Evolutionary conservation across 2,329 filamentous ascomycete genomes (phyloP), one percentile per base, ranked within the genome.

Genomic region (Colletotrichum chlorophyti): DNA sequence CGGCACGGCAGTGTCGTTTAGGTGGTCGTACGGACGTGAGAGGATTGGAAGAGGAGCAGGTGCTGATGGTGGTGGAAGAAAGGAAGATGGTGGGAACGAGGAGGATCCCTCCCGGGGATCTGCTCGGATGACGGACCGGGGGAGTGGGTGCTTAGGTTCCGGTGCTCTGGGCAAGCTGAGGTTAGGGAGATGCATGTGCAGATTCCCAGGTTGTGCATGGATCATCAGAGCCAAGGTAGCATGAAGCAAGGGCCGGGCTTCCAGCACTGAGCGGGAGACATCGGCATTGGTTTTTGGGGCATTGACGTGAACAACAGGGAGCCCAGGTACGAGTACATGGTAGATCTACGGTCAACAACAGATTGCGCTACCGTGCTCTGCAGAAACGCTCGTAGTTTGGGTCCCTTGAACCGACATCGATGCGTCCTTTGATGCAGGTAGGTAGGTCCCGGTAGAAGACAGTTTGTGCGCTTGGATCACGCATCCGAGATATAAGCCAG

Each of bases 141-240:
- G 32, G 10, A 15, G 23, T 27, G 5, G 6, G 19, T 4, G 45
- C 10, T 15, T 21, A 27, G n/a, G n/a, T 10, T 32, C 14, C 19
- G 11, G 15, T 29, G 26, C 19, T 42, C 27, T 46, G 46, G 53
- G 41, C 27, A 42, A n/a, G n/a, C n/a, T 53, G 31, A 37, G 14
- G 35, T 58, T 42, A 50, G 49, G 41, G 31, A 43, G 51, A 26
- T 48, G 49, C 40, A 58, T 46, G 34, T 15, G 21, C 19, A 21
- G 40, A 15, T 8, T n/a, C n/a, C n/a, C 12, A 17, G 23, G 26
- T 52, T 53, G 34, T 58, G 50, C 54, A 58, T 54, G 54, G 42
- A 47, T 48, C 54, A 29, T 37, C 34, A 23, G 26, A 15, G 23
- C n/a, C 49, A 48, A 27, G 19, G 54, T 29, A 50, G 24, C 42